These are phyloP conservation scores for Amorphotheca resinae DNA, from an alignment of 495 filamentous ascomycete genomes.

Conservation along the genomic window DNA sequence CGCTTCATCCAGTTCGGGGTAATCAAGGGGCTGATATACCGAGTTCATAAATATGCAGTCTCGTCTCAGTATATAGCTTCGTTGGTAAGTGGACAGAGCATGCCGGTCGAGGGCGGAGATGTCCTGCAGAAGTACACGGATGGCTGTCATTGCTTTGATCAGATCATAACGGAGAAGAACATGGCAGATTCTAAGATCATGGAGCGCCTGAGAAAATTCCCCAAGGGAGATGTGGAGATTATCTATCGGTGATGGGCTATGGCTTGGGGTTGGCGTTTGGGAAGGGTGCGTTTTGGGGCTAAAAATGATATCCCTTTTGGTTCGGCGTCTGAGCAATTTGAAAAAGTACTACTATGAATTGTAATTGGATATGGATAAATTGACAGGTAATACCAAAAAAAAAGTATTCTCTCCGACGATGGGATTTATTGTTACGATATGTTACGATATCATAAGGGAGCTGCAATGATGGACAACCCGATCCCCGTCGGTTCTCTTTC, in stretches of 20 bases:
- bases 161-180: constrained; percentile 72
- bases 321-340: no score
- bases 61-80: constrained; percentile 38
- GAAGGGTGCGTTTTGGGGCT: no score
- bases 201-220: constrained; percentile 23
- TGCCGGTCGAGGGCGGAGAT: constrained; percentile 24
- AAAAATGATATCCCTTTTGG: no score
- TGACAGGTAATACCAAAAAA: no score
- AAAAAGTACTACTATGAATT: no score
- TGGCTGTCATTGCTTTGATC: constrained; percentile 74
- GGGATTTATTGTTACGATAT: no score
- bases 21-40: constrained; percentile 89
- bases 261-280: no score
- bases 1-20: constrained; percentile 91
- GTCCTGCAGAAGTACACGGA: constrained; percentile 58
- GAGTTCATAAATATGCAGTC: constrained; percentile 82
- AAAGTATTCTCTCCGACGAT: no score
- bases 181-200: constrained; percentile 46
- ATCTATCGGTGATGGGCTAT: constrained; percentile 29
- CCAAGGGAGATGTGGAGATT: constrained; percentile 34
- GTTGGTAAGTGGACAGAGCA: constrained; percentile 26
- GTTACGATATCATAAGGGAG: no score
- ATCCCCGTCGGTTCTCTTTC: no score
- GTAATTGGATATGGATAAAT: no score
- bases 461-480: no score